Percentiles rank a stretch among this genome's conserved stretches.
These are phyloP conservation scores for Dactylellina haptotyla DNA, from an alignment of 2,329 filamentous ascomycete genomes.

Conservation along the genomic window DNA sequence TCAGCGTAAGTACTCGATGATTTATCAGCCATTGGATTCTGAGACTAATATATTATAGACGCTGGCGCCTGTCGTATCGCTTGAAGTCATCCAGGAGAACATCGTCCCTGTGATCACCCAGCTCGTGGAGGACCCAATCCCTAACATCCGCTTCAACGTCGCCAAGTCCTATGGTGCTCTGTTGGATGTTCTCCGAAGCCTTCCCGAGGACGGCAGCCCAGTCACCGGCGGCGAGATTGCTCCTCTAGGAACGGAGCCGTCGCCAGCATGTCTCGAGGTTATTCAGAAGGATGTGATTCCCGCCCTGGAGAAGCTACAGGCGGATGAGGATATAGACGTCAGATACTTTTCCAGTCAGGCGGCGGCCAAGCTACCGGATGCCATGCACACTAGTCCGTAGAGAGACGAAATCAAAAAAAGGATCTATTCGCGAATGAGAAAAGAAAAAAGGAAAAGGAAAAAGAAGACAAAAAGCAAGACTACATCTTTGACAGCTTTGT, in stretches of 20 bases:
- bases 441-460: conserved; percentile 20
- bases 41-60: conserved; percentile 66
- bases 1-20: conserved; percentile 75
- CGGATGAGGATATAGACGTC: conserved; percentile 97
- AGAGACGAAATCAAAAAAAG: conserved; percentile 8
- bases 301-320: conserved; percentile 92
- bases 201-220: conserved; percentile 87
- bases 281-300: conserved; percentile 88
- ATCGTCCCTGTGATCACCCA: conserved; percentile 97
- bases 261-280: conserved; percentile 77
- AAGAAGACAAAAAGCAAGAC: neutral
- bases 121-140: conserved; percentile 91
- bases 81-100: conserved; percentile 90
- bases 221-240: conserved; percentile 77
- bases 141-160: conserved; percentile 99
- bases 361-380: conserved; percentile 68
- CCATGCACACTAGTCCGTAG: conserved; percentile 67
- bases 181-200: conserved; percentile 87
- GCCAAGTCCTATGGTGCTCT: conserved; percentile 95
- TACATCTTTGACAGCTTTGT: neutral
- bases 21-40: neutral
- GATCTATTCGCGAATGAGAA: too few relatives aligned
- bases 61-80: conserved; percentile 87
- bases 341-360: conserved; percentile 96
- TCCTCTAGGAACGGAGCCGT: conserved; percentile 66